Base-by-base conservation (phyloP, 176 grass and related monocot species). In the Otatea glauca region DNA sequence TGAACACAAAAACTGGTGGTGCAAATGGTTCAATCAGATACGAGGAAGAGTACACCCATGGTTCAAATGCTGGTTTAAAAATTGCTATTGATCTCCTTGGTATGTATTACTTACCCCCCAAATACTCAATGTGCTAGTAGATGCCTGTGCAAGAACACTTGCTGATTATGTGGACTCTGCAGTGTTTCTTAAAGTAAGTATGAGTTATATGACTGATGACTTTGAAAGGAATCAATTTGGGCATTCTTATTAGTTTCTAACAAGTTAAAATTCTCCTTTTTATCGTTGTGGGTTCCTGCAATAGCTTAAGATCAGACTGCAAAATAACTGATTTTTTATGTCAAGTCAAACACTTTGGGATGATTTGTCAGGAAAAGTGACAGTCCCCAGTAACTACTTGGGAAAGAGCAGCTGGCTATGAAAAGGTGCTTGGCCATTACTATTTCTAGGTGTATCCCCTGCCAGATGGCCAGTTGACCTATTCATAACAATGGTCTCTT, bases 61-160 rank as follows among this genome's bases (percentile, higher is more conserved):
- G 96, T 72, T 90, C 96, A 86, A 98, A 98, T 91, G 89, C 93
- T 85, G 96, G 96, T 32, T 87, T 98, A 80, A 96, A 98, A 75
- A 98, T 98, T 81, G 89, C 96, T 70, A 95, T 98, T 60, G 96
- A 98, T 89, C 93, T 98, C 48, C 92, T 89, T 27, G 93, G 96
- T 98, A 94, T 77, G 77, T 23, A 82, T 74, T 60, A 24, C 64
- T 78, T 68, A 39, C 82, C 7, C 7, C 42, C 84, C 77, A 78
- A 13, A 49, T 82, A 8, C 50, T 79, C 72, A 74, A 9, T 65
- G 32, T 39, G 16, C 9, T 59, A n/a, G 8, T 75, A 35, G 66
- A 59, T 68, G 9, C 12, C 29, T 60, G 17, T 41, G 34, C 20
- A 47, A 24, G 3, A 70, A 10, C 47, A 79, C 6, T 34, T 47